phyloP scores from a whole-genome alignment of 129 eudicot species.

The Saposhnikovia divaricata region DNA sequence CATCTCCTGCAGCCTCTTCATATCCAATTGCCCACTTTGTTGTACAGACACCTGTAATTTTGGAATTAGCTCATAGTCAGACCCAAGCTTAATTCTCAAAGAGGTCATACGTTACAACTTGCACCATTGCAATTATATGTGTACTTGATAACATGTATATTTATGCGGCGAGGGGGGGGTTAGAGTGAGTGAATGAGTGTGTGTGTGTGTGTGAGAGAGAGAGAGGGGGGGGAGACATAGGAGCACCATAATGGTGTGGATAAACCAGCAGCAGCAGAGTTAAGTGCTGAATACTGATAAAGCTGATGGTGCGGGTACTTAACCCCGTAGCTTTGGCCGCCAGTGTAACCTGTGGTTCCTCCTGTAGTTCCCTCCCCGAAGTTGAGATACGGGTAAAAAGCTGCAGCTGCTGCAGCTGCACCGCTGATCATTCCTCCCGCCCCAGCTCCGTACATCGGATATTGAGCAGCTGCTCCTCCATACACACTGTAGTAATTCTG shows the following conservation, averaged over 20 bases:
- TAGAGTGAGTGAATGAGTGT: too few relatives aligned
- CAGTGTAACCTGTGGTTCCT: conserved; percentile 31
- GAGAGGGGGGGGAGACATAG: too few relatives aligned
- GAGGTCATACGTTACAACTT: too few relatives aligned
- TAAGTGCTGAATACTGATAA: conserved; percentile 46
- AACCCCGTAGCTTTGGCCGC: conserved; percentile 62
- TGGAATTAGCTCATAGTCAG: too few relatives aligned
- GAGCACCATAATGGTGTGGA: conserved; percentile 68
- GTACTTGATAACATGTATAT: too few relatives aligned
- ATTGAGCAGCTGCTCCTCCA: conserved; percentile 76
- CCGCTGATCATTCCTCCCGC: conserved; percentile 59
- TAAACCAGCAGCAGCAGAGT: conserved; percentile 48
- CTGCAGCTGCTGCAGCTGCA: conserved; percentile 60
- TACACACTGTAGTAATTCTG: conserved; percentile 81
- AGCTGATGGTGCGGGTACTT: conserved; percentile 65
- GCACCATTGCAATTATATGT: too few relatives aligned
- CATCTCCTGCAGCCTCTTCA: too few relatives aligned
- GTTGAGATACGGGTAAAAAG: conserved; percentile 76
- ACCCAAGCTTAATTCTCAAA: too few relatives aligned
- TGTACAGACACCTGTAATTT: too few relatives aligned
- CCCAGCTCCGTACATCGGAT: conserved; percentile 53
- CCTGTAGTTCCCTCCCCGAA: conserved; percentile 41
- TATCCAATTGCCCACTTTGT: too few relatives aligned
- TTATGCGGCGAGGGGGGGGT: too few relatives aligned
- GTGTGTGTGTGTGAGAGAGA: too few relatives aligned